These are phyloP conservation scores for Tricholoma bakamatsutake DNA, from an alignment of 768 basidiomycete species.

Conservation along the genomic window DNA sequence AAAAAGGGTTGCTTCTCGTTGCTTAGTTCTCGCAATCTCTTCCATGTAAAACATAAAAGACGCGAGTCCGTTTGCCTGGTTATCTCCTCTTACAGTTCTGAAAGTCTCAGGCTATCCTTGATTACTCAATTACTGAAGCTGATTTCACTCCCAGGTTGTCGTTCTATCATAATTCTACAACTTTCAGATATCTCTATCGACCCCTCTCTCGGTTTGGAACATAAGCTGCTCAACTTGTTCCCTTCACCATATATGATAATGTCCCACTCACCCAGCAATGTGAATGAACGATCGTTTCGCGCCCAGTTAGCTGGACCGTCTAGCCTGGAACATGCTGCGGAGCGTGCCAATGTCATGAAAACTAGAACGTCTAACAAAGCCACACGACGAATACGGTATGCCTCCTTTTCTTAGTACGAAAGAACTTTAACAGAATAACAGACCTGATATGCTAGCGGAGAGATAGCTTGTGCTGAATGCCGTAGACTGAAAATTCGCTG, in stretches of 20 bases:
- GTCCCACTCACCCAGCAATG: neutral
- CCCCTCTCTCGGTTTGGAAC: neutral
- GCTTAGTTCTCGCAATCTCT: neutral
- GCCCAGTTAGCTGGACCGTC: neutral
- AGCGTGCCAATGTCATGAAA: neutral
- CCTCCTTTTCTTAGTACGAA: neutral
- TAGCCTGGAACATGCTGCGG: neutral
- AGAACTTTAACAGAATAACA: neutral
- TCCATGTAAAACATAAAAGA: neutral
- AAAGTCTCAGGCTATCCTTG: neutral
- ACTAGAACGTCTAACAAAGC: slow-evolving; percentile 26
- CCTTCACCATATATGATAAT: neutral
- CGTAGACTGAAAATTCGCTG: slow-evolving; percentile 38
- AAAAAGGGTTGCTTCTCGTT: neutral
- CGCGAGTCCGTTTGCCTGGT: neutral
- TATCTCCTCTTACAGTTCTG: neutral
- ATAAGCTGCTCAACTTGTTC: neutral
- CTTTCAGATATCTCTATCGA: neutral
- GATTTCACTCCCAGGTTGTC: no score
- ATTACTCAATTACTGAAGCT: neutral
- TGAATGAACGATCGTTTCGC: neutral
- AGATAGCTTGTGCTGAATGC: slow-evolving; percentile 41
- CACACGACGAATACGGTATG: slow-evolving; percentile 33
- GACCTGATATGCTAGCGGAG: slow-evolving; percentile 22
- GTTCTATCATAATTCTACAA: neutral